A percentile compares a stretch with the other conserved stretches of the same genome.
phyloP scores from a whole-genome alignment of 75 land plant species.

The Cunninghamia lanceolata region DNA sequence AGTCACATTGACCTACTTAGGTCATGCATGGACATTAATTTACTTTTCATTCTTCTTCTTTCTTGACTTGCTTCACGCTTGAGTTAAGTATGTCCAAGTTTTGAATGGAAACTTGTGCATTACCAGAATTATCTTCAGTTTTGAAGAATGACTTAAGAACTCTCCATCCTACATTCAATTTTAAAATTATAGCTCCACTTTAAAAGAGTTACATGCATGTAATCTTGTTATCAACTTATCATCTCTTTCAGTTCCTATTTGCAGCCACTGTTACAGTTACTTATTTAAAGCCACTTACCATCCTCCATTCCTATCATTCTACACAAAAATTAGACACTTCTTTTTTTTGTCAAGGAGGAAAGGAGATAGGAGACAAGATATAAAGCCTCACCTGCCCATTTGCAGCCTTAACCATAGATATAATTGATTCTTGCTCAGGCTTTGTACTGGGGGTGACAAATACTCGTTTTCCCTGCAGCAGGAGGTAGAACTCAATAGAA shows the following conservation, averaged over 20 bases:
- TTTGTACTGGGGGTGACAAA: slow-evolving; percentile 64
- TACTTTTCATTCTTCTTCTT: not conserved
- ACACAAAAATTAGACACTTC: not conserved
- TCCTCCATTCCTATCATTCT: not conserved
- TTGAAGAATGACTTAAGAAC: not conserved
- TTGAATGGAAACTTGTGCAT: slow-evolving; percentile 5
- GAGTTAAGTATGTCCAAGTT: not conserved
- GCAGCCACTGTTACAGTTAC: not conserved
- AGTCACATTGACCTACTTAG: not conserved
- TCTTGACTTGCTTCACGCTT: not conserved
- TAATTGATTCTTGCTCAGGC: slow-evolving; percentile 55
- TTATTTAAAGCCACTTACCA: not conserved
- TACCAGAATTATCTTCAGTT: slow-evolving; percentile 3
- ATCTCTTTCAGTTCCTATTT: not conserved
- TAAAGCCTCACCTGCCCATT: slow-evolving; percentile 60
- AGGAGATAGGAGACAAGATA: not conserved
- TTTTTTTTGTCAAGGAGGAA: not conserved
- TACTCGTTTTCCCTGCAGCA: slow-evolving; percentile 57
- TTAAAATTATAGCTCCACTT: not conserved
- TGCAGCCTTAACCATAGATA: slow-evolving; percentile 72
- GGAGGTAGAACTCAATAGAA: not conserved
- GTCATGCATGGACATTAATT: not conserved
- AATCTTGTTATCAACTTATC: not conserved
- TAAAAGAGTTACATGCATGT: not conserved
- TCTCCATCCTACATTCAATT: not conserved